phyloP scores from a whole-genome alignment of 2,329 filamentous ascomycete species.

The Leptosphaerulina australis region DNA sequence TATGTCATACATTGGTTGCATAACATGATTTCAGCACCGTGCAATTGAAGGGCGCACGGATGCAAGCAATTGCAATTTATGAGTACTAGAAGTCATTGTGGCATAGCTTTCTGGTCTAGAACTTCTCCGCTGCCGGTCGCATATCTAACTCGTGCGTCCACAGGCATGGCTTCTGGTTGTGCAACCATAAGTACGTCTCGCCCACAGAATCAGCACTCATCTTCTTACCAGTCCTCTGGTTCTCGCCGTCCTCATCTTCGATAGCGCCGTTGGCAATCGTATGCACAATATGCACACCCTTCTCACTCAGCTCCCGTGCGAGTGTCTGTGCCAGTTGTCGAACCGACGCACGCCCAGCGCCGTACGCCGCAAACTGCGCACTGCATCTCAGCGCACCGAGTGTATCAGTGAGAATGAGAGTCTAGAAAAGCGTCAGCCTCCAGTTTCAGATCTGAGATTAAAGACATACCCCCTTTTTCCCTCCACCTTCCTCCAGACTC shows the following conservation, averaged over 20 bases:
- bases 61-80: not conserved
- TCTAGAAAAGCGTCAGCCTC: constrained; percentile 32
- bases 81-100: not conserved
- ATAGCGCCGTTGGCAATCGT: constrained; percentile 64
- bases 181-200: constrained; percentile 61
- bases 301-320: constrained; percentile 62
- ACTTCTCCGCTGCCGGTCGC: constrained; percentile 58
- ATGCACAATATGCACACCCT: constrained; percentile 65
- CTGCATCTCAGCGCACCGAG: constrained; percentile 61
- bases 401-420: constrained; percentile 63
- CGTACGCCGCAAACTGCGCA: constrained; percentile 61
- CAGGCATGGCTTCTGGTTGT: constrained; percentile 56
- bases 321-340: constrained; percentile 62
- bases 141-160: constrained; percentile 62
- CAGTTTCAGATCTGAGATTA: not conserved
- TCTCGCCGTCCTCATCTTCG: constrained; percentile 57
- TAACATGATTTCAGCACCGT: too few species aligned
- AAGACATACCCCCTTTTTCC: constrained; percentile 57
- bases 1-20: too few species aligned
- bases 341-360: constrained; percentile 59
- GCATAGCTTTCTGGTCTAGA: constrained; percentile 35
- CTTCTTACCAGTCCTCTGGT: constrained; percentile 58
- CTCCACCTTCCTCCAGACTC: constrained; percentile 53
- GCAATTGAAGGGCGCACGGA: not conserved
- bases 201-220: constrained; percentile 65